Evolutionary conservation across 2,329 filamentous ascomycete genomes (phyloP).

Genomic region (Fusarium transvaalense): DNA sequence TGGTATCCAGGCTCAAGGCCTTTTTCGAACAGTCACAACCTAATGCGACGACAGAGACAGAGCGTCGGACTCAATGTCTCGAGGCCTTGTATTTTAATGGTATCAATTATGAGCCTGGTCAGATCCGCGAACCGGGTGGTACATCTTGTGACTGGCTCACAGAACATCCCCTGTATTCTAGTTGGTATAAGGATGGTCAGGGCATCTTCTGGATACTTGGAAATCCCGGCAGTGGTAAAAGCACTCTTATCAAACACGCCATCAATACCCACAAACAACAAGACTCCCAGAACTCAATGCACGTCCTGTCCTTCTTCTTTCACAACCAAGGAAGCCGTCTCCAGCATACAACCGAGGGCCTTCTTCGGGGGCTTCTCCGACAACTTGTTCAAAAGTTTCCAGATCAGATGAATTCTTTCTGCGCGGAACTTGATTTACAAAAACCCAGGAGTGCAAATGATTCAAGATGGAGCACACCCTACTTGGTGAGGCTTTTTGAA

Average conservation of each 20-base stretch:
- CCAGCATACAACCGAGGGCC: not conserved
- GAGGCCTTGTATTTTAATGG: not conserved
- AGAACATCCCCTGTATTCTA: not conserved
- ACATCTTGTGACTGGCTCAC: not conserved
- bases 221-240: not conserved
- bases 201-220: not conserved
- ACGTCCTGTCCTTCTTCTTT: not conserved
- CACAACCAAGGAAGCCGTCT: not conserved
- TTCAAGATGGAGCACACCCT: not conserved
- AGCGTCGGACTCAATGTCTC: not conserved
- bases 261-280: not conserved
- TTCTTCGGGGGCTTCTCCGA: not conserved
- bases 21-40: not conserved
- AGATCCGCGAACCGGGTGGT: not conserved
- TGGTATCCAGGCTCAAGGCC: not conserved
- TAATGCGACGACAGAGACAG: not conserved
- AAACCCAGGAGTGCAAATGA: not conserved
- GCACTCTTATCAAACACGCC: not conserved
- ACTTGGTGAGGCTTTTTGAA: not conserved
- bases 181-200: not conserved
- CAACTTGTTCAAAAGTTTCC: slow-evolving; percentile 35
- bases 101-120: not conserved
- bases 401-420: not conserved
- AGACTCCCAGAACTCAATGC: too few species aligned
- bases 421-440: not conserved